Evolutionary conservation across 768 basidiomycete genomes (phyloP).

Genomic region (Tylopilus sp.): DNA sequence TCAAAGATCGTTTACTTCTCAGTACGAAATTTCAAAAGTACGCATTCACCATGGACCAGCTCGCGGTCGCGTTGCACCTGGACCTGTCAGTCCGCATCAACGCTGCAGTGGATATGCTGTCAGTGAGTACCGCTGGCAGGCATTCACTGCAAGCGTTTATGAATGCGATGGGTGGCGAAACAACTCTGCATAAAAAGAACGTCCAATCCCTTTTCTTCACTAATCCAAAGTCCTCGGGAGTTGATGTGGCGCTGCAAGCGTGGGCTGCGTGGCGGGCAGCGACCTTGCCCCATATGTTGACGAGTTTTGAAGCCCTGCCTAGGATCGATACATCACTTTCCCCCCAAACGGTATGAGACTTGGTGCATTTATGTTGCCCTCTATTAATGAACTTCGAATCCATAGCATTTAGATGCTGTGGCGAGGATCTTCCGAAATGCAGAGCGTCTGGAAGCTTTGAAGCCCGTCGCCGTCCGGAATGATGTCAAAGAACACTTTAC

Average conservation of each 20-base stretch:
- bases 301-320: too few species aligned
- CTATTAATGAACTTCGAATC: too few species aligned
- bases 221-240: constrained; percentile 14
- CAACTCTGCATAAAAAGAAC: constrained; percentile 22
- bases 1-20: constrained; percentile 34
- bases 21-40: constrained; percentile 30
- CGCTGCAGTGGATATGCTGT: constrained; percentile 41
- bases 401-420: too few species aligned
- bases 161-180: constrained; percentile 37
- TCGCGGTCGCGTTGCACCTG: constrained; percentile 37
- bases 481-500: too few species aligned
- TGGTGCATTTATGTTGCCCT: too few species aligned
- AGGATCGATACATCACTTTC: too few species aligned
- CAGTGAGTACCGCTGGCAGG: constrained; percentile 24
- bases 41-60: constrained; percentile 46
- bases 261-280: constrained; percentile 10
- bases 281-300: too few species aligned
- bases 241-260: constrained; percentile 6
- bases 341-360: too few species aligned
- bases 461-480: not conserved
- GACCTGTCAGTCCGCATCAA: constrained; percentile 37
- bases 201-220: constrained; percentile 31
- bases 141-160: constrained; percentile 34
- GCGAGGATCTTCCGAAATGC: too few species aligned
- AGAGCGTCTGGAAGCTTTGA: too few species aligned